These are phyloP conservation scores for Hirsutella minnesotensis DNA, from an alignment of 2,329 filamentous ascomycete species.

Conservation along the genomic window DNA sequence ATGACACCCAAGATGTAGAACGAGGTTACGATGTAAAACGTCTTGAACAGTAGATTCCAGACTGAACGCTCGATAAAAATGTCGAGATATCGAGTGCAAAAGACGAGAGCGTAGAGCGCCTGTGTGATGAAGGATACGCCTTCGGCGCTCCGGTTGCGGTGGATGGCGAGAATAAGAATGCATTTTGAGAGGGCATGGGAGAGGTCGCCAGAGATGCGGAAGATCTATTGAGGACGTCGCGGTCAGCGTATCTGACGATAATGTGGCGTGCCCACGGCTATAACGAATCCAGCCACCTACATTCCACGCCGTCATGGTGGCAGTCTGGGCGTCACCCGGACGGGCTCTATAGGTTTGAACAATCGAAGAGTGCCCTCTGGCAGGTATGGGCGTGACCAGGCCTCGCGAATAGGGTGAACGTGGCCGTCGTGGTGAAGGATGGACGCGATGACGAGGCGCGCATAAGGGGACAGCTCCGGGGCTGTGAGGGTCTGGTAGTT, in stretches of 20 bases:
- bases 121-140: constrained; percentile 90
- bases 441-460: too few species aligned
- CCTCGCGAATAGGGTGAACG: not conserved
- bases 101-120: constrained; percentile 75
- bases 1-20: constrained; percentile 82
- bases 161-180: constrained; percentile 84
- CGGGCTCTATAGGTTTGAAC: not conserved
- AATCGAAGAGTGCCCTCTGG: too few species aligned
- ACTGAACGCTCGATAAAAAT: constrained; percentile 46
- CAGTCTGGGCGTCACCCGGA: constrained; percentile 6
- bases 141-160: constrained; percentile 78
- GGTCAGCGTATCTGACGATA: too few species aligned
- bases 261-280: too few species aligned
- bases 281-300: constrained; percentile 15
- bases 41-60: constrained; percentile 77
- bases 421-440: not conserved
- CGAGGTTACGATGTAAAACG: constrained; percentile 76
- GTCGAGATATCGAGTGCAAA: constrained; percentile 77
- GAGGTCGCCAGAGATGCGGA: constrained; percentile 73
- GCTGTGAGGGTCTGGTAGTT: not conserved
- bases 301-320: constrained; percentile 29
- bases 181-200: constrained; percentile 79
- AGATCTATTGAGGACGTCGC: constrained; percentile 31
- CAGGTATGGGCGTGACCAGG: not conserved
- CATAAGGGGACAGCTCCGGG: not conserved